Percentiles rank a stretch among this genome's conserved stretches.
phyloP scores from a whole-genome alignment of 225 moss, liverwort and hornwort genomes.

The Bryoerythrophyllum caledonicum region DNA sequence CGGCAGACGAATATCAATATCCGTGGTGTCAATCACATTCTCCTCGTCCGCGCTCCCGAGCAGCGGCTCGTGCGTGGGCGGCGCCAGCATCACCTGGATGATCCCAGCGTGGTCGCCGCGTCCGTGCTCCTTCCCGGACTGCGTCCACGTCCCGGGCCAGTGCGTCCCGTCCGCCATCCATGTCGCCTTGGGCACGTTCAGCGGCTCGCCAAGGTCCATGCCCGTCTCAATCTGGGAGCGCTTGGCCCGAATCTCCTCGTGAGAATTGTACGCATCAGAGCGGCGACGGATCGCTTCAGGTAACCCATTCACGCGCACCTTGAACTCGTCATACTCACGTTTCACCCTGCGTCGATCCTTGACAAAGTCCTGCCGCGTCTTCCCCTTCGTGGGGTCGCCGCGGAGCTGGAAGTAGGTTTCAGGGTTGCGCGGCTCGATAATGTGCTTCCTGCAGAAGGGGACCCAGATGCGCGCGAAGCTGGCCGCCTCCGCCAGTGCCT shows the following conservation, averaged over 20 bases:
- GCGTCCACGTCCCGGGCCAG: conserved; percentile 81
- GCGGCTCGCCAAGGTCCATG: conserved; percentile 53
- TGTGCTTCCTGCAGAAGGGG: conserved; percentile 74
- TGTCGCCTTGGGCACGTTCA: conserved; percentile 69
- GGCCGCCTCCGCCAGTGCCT: conserved; percentile 72
- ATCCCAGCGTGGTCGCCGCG: conserved; percentile 82
- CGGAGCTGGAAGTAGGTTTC: conserved; percentile 65
- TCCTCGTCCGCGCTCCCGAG: conserved; percentile 61
- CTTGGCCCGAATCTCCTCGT: conserved; percentile 74
- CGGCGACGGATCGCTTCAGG: conserved; percentile 71
- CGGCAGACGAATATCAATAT: conserved; percentile 77
- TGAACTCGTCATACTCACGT: conserved; percentile 77
- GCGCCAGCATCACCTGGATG: conserved; percentile 83
- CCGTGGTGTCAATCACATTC: conserved; percentile 68
- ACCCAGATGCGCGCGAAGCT: conserved; percentile 79
- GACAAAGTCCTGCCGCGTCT: conserved; percentile 64
- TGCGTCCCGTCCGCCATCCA: conserved; percentile 90
- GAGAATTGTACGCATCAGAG: conserved; percentile 74
- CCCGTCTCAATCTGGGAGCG: conserved; percentile 65
- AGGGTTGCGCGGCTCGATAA: conserved; percentile 75
- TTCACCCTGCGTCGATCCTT: conserved; percentile 76
- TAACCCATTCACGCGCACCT: conserved; percentile 72
- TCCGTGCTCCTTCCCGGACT: conserved; percentile 67
- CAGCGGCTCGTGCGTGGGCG: conserved; percentile 54
- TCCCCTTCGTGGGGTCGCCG: conserved; percentile 77